Base-by-base conservation (phyloP, 106 monocot genomes). In the Dendrobium huoshanense region DNA sequence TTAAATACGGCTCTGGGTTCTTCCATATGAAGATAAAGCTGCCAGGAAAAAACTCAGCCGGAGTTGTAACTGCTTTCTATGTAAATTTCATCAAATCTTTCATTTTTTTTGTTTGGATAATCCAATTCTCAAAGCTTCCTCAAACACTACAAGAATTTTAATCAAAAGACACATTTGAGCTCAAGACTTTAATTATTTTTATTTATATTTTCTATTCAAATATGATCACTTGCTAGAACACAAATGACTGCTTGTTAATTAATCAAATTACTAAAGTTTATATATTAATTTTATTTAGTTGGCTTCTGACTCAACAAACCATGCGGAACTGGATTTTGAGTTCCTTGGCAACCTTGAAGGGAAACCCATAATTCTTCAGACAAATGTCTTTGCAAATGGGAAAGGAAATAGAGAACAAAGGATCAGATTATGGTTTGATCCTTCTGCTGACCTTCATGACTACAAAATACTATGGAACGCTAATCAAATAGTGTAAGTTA, bases 381-480 rank as follows among this genome's bases (percentile, higher is more conserved):
- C 89, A 24, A 88, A 88, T 77, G 67, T 88, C 41, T 88, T 82
- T 58, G 64, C 75, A 42, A 77, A 80, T 73, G 88, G 85, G 31
- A 45, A 77, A 4, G 85, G 88, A 17, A 58, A 82, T 45, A 75
- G 88, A 51, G 85, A 82, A 79, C 79, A 88, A 67, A 76, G 82
- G 58, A 67, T 85, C 41, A 4, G 37, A 11, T 77, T 87, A 25
- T 81, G 87, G 87, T 87, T 84, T 40, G 84, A 87, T 55, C 84
- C 87, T 17, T 37, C 84, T 17, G 82, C 85, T 4, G 82, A 79
- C 13, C 80, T 88, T 80, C 85, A 88, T 22, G 61, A 77, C 33
- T 85, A 88, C 78, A 84, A 68, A 72, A 76, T 87, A 22, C 72
- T 89, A 15, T 90, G 90, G 90, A 90, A 90, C 84, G 81, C 84